Conservation (phyloP, 1,284 basidiomycete species). For the Apiotrichum mycotoxinovorans region DNA sequence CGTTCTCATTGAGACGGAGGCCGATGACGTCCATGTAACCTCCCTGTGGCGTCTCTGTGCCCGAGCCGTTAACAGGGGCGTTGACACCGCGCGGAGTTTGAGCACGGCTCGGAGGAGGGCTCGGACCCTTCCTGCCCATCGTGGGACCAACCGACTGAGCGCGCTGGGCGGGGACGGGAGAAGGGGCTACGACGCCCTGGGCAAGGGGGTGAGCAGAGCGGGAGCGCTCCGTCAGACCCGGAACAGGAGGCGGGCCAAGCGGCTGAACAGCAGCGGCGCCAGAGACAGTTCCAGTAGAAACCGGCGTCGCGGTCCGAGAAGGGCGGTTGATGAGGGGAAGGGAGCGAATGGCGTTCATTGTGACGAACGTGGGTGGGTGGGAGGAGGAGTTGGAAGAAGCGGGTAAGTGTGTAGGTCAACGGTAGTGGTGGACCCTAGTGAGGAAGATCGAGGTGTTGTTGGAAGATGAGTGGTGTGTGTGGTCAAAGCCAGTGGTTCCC, state of each 20-base stretch:
- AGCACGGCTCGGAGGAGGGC: conserved; percentile 20
- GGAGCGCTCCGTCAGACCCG: conserved; percentile 10
- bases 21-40: conserved; percentile 50
- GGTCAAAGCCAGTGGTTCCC: conserved; percentile 6
- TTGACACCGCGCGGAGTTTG: conserved; percentile 14
- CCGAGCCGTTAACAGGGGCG: conserved; percentile 8
- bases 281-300: conserved; percentile 29
- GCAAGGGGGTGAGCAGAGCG: background rate
- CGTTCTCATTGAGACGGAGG: conserved; percentile 46
- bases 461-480: conserved; percentile 5
- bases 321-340: conserved; percentile 50
- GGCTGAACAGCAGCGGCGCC: conserved; percentile 16
- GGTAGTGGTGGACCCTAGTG: background rate
- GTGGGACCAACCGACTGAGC: conserved; percentile 27
- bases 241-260: conserved; percentile 17
- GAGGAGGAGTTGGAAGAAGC: conserved; percentile 1
- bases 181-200: background rate
- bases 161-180: conserved; percentile 17
- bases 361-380: conserved; percentile 13
- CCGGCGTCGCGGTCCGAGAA: conserved; percentile 47
- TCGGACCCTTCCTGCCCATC: conserved; percentile 13
- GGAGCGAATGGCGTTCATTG: conserved; percentile 49
- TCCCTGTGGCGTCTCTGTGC: conserved; percentile 16
- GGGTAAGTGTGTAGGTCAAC: background rate
- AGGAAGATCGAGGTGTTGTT: background rate